phyloP scores from a whole-genome alignment of 441 rosid species.

The Capsella rubella region DNA sequence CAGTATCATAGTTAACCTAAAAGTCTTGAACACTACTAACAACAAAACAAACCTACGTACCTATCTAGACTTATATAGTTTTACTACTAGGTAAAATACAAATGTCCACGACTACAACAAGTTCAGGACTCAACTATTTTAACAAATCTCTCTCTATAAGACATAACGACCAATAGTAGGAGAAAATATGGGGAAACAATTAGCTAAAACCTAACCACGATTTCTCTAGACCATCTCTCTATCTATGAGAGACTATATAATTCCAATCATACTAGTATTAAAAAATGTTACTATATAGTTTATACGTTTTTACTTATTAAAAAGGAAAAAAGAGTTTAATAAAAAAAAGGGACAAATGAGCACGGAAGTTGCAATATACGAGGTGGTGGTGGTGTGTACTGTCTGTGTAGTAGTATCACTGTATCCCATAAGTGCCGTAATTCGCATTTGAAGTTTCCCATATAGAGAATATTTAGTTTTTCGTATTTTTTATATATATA shows the following conservation, averaged over 20 bases:
- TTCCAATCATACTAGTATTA: too few relatives aligned
- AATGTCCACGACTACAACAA: constrained; percentile 14
- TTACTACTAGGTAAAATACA: neutral
- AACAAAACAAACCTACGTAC: neutral
- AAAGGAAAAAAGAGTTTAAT: too few relatives aligned
- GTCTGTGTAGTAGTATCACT: neutral
- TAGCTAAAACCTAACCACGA: neutral
- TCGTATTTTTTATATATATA: neutral
- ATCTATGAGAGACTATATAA: too few relatives aligned
- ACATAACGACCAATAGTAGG: neutral
- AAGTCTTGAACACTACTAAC: neutral
- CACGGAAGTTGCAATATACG: constrained; percentile 23
- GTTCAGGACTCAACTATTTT: neutral
- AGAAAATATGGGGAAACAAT: neutral
- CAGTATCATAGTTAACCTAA: neutral
- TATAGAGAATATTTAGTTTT: constrained; percentile 38
- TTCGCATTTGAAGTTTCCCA: constrained; percentile 32
- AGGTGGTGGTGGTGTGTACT: constrained; percentile 21
- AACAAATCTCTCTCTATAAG: neutral
- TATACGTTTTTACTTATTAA: too few relatives aligned
- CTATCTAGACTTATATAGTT: neutral
- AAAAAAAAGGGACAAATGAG: neutral
- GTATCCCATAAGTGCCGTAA: constrained; percentile 37
- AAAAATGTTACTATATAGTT: too few relatives aligned
- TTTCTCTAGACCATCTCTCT: too few relatives aligned